Percentiles rank a stretch among this genome's conserved stretches.
phyloP scores from a whole-genome alignment of 2,329 filamentous ascomycete species.

The Zymoseptoria crescenta region DNA sequence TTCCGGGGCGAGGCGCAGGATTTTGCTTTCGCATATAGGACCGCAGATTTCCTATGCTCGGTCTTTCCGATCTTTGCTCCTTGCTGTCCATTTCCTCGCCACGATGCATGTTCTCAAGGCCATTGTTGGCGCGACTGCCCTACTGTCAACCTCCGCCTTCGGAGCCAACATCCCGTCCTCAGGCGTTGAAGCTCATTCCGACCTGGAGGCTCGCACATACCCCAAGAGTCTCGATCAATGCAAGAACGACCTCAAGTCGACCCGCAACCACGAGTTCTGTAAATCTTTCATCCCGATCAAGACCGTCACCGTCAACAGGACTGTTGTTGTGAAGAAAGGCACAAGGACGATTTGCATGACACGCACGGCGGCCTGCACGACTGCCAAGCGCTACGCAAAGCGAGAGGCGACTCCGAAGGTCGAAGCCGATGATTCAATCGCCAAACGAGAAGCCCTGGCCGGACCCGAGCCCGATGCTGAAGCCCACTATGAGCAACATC shows the following conservation, averaged over 20 bases:
- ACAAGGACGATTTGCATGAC: not conserved
- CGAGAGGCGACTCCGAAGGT: not conserved
- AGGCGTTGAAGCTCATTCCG: not conserved
- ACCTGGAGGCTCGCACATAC: not conserved
- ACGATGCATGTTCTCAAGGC: not conserved
- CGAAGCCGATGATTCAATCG: not conserved
- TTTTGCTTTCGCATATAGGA: not conserved
- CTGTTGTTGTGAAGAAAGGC: not conserved
- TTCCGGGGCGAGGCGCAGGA: too few species aligned
- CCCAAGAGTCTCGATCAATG: not conserved
- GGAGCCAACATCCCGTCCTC: not conserved
- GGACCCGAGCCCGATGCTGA: not conserved
- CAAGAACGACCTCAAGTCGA: not conserved
- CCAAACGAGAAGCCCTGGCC: not conserved
- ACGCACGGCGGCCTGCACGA: not conserved
- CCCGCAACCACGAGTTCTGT: not conserved
- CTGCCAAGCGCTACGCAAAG: not conserved
- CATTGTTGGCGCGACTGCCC: not conserved
- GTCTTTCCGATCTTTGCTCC: not conserved
- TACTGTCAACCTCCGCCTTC: not conserved
- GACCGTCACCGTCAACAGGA: not conserved
- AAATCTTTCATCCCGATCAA: not conserved
- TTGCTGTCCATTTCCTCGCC: not conserved
- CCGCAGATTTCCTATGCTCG: not conserved
- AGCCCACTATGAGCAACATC: not conserved